phyloP scores from a whole-genome alignment of 2,329 filamentous ascomycete genomes.

The Raffaelea arxii region DNA sequence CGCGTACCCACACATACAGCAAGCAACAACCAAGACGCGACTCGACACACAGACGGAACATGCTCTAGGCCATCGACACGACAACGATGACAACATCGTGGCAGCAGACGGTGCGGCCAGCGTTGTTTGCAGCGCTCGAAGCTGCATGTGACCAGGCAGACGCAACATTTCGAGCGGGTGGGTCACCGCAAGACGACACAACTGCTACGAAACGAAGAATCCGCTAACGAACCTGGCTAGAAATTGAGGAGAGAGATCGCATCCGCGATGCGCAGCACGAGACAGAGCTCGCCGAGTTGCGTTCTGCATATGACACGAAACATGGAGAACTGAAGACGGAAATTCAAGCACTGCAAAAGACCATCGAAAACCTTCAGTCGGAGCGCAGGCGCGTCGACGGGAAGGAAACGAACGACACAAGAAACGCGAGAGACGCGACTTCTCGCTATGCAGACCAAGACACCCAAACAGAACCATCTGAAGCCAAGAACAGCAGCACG shows the following conservation, averaged over 20 bases:
- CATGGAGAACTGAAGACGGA: constrained; percentile 26
- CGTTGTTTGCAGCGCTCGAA: constrained; percentile 29
- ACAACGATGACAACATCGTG: background rate
- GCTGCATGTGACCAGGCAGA: constrained; percentile 28
- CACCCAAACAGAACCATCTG: too few relatives aligned
- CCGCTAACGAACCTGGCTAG: background rate
- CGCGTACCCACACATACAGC: too few relatives aligned
- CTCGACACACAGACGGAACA: too few relatives aligned
- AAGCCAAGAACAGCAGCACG: too few relatives aligned
- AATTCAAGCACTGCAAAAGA: constrained; percentile 28
- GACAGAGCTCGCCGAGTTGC: constrained; percentile 2
- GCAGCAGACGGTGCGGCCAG: constrained; percentile 17
- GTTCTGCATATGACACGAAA: constrained; percentile 5
- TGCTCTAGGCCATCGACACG: too few relatives aligned
- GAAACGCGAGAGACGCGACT: too few relatives aligned
- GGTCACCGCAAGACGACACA: too few relatives aligned
- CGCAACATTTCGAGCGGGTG: constrained; percentile 10
- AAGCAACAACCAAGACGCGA: too few relatives aligned
- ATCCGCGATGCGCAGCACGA: background rate
- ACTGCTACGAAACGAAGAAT: too few relatives aligned
- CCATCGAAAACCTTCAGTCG: constrained; percentile 25
- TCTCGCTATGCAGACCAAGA: too few relatives aligned
- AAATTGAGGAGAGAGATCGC: background rate
- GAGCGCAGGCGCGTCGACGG: background rate
- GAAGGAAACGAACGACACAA: too few relatives aligned